These are phyloP conservation scores for Populus deltoides DNA, from an alignment of 345 rosid genomes.

Conservation along the genomic window DNA sequence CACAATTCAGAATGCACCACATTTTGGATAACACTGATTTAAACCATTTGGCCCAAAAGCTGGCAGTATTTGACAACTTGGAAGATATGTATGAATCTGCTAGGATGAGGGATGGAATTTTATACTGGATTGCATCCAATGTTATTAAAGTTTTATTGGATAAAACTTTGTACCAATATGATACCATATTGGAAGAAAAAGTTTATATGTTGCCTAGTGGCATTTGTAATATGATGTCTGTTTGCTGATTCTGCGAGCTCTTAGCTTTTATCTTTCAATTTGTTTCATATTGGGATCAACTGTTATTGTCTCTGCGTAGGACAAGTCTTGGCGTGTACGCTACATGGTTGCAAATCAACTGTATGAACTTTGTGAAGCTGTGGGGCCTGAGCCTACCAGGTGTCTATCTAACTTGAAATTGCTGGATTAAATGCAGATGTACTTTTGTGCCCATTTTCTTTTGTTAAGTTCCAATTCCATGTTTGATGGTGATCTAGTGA, in stretches of 20 bases:
- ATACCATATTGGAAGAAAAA: neutral
- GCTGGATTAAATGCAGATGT: neutral
- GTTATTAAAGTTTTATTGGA: neutral
- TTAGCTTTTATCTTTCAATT: neutral
- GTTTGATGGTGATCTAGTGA: neutral
- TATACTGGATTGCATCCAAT: neutral
- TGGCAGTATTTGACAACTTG: neutral
- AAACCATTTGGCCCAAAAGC: neutral
- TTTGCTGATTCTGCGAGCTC: neutral
- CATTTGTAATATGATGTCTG: neutral
- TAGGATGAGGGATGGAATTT: neutral
- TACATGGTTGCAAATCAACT: conserved; percentile 96
- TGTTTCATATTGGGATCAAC: neutral
- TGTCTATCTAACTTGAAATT: conserved; percentile 23
- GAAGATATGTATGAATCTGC: neutral
- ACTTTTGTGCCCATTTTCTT: neutral
- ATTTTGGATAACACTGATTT: neutral
- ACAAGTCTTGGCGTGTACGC: conserved; percentile 98
- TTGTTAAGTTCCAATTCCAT: neutral
- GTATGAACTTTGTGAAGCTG: conserved; percentile 95
- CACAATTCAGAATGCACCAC: neutral
- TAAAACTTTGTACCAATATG: neutral
- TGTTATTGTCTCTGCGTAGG: conserved; percentile 33
- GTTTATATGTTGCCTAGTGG: neutral
- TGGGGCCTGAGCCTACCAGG: conserved; percentile 93